These are phyloP conservation scores for Globisporangium polare DNA, from an alignment of 352 stramenopile species.

Conservation along the genomic window DNA sequence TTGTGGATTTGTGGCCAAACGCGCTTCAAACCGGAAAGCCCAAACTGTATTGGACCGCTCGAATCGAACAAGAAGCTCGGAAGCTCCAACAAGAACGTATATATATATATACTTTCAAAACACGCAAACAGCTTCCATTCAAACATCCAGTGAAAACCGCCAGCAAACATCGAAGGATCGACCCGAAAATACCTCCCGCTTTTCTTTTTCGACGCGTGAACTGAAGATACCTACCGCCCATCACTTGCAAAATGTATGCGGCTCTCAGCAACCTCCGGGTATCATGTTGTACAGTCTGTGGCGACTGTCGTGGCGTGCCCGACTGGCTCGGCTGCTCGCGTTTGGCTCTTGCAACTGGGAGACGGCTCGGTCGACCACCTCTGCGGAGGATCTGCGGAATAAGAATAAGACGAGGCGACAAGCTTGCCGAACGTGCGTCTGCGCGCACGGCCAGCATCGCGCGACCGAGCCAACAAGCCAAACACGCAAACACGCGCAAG, in stretches of 20 bases:
- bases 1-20: background rate
- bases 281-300: background rate
- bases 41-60: background rate
- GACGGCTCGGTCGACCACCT: slow-evolving; percentile 1
- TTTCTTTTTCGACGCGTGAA: background rate
- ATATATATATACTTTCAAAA: too few relatives aligned
- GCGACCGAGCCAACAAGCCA: background rate
- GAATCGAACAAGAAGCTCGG: background rate
- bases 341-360: background rate
- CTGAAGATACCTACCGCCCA: background rate
- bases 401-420: slow-evolving; percentile 7
- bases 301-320: slow-evolving; percentile 4
- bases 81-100: too few relatives aligned
- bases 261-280: background rate
- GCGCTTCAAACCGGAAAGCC: background rate
- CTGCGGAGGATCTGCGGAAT: slow-evolving; percentile 2
- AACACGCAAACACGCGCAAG: background rate
- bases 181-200: too few relatives aligned
- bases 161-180: background rate
- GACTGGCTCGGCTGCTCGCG: slow-evolving; percentile 5
- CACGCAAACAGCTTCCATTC: background rate
- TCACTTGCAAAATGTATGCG: background rate
- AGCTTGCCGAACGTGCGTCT: background rate
- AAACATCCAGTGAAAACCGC: background rate
- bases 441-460: background rate